Percentiles rank a stretch among this genome's conserved stretches.
phyloP scores from a whole-genome alignment of 192 early-diverging fungal species.

The Backusella australiensis region DNA sequence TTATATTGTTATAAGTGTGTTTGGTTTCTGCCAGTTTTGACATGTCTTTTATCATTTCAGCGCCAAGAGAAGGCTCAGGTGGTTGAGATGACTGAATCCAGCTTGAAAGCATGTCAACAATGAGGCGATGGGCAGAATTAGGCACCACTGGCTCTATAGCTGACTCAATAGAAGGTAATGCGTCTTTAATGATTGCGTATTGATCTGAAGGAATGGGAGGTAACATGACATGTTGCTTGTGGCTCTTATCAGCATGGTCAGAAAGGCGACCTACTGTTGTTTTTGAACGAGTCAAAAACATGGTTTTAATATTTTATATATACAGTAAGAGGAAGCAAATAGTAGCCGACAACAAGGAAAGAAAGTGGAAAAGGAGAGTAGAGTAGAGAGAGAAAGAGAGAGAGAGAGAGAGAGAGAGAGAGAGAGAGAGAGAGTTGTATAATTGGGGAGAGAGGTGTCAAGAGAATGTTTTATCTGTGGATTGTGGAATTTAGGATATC shows the following conservation, averaged over 20 bases:
- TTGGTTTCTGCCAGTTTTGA: neutral
- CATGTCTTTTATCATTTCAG: neutral
- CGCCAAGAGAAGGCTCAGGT: neutral
- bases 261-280: neutral
- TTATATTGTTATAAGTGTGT: neutral
- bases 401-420: neutral
- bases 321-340: neutral
- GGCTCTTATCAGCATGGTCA: neutral
- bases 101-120: constrained; percentile 4
- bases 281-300: constrained; percentile 15
- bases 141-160: neutral
- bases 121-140: neutral
- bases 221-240: neutral
- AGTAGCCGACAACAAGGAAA: neutral
- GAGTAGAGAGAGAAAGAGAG: neutral
- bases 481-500: neutral
- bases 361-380: neutral
- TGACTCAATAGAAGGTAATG: neutral
- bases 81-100: neutral
- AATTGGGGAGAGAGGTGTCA: neutral
- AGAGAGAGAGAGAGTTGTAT: neutral
- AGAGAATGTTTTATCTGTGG: constrained; percentile 13
- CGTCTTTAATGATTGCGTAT: neutral
- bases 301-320: neutral
- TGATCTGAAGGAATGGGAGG: neutral